These are phyloP conservation scores for Yamadazyma conglobata DNA, from an alignment of 1,139 yeast genomes.

Conservation along the genomic window DNA sequence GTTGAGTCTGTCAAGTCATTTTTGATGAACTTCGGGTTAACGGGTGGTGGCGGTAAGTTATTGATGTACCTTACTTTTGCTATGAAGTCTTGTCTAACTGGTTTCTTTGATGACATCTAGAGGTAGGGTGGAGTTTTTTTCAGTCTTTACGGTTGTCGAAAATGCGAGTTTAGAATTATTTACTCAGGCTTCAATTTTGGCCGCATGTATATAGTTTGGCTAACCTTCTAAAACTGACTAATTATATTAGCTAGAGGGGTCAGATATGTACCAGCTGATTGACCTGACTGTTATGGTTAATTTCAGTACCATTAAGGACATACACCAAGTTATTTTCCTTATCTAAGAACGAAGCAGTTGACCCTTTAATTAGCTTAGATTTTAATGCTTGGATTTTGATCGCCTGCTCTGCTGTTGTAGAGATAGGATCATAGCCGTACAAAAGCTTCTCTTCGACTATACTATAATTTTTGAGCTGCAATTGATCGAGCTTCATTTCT, in stretches of 20 bases:
- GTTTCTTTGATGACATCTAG: conserved; percentile 33
- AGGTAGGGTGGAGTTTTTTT: background rate
- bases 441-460: conserved; percentile 10
- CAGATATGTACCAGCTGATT: no score
- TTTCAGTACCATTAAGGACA: conserved; percentile 14
- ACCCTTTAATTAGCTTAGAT: conserved; percentile 8
- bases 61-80: conserved; percentile 84
- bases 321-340: conserved; percentile 12
- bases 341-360: conserved; percentile 12
- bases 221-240: no score
- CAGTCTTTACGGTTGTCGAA: background rate
- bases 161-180: no score
- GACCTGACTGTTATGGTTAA: no score
- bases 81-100: conserved; percentile 77
- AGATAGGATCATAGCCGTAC: conserved; percentile 6
- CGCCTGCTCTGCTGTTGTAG: conserved; percentile 9
- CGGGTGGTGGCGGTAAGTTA: conserved; percentile 88
- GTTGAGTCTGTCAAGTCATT: conserved; percentile 40
- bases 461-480: conserved; percentile 5
- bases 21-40: conserved; percentile 81
- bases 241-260: no score
- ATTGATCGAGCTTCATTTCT: conserved; percentile 4
- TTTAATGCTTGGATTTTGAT: conserved; percentile 10
- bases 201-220: no score
- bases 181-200: no score